These are phyloP conservation scores for Phytophthora pisi DNA, from an alignment of 352 stramenopile species.

Conservation along the genomic window DNA sequence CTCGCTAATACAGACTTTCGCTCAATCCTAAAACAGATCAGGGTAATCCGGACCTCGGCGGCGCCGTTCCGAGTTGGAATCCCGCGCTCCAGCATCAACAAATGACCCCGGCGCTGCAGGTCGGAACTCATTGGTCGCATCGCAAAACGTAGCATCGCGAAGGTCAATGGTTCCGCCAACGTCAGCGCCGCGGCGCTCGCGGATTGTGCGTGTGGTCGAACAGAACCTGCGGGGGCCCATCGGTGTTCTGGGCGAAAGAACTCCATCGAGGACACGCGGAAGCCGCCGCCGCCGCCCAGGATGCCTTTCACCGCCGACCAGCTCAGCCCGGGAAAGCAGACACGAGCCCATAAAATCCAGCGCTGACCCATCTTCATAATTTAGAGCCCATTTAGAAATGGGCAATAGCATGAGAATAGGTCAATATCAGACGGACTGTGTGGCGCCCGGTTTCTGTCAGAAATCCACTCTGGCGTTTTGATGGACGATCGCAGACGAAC, in stretches of 20 bases:
- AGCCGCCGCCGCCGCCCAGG: no score
- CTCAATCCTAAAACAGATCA: no score
- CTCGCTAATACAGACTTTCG: no score
- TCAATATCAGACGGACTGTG: constrained; percentile 17
- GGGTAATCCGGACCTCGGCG: no score
- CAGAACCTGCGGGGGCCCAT: background rate
- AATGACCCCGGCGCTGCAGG: background rate
- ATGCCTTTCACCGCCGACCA: background rate
- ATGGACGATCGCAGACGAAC: constrained; percentile 23
- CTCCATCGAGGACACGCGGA: background rate
- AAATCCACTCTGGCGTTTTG: constrained; percentile 22
- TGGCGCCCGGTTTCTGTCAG: constrained; percentile 2
- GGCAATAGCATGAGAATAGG: no score
- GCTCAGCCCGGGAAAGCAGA: background rate
- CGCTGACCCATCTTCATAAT: no score
- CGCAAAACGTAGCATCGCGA: constrained; percentile 13
- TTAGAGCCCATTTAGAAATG: background rate
- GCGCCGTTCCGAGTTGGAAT: background rate
- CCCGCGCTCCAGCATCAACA: no score
- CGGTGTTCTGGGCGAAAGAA: background rate
- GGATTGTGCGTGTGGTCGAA: background rate
- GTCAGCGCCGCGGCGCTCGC: background rate
- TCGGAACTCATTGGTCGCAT: constrained; percentile 14
- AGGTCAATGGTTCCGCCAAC: background rate
- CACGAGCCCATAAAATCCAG: no score